A percentile compares a stretch with the other conserved stretches of the same genome.
These are phyloP conservation scores for thale cress (Arabidopsis thaliana) DNA, from an alignment of 345 rosid genomes.

Conservation along the genomic window DNA sequence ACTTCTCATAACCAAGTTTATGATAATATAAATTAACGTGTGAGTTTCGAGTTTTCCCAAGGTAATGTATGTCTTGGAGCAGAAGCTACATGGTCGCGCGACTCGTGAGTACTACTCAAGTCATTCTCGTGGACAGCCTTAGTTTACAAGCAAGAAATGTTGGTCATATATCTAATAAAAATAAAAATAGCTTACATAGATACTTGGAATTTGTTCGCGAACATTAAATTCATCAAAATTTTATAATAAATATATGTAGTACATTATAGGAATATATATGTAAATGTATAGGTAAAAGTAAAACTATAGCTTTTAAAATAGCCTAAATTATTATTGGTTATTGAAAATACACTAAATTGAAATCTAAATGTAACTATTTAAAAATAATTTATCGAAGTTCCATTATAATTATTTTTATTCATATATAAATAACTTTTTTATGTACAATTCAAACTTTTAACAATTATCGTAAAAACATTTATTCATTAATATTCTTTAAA, in stretches of 20 bases:
- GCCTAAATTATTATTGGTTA: background rate
- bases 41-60: constrained; percentile 34
- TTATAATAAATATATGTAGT: background rate
- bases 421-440: background rate
- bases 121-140: constrained; percentile 38
- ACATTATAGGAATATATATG: background rate
- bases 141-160: constrained; percentile 41
- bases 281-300: background rate
- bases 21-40: constrained; percentile 23
- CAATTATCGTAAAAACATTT: background rate
- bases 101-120: constrained; percentile 45
- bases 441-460: background rate
- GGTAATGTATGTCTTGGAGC: constrained; percentile 30
- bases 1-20: constrained; percentile 32
- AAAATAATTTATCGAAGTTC: background rate
- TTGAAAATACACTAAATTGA: background rate
- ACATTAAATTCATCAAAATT: background rate
- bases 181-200: background rate
- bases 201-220: background rate
- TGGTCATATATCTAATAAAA: constrained; percentile 19
- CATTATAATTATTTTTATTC: background rate
- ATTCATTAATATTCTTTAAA: background rate
- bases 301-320: background rate
- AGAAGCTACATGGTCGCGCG: constrained; percentile 36
- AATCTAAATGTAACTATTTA: background rate